These are phyloP conservation scores for Nicotiana otophora DNA, from an alignment of 257 asterid species.

Conservation along the genomic window DNA sequence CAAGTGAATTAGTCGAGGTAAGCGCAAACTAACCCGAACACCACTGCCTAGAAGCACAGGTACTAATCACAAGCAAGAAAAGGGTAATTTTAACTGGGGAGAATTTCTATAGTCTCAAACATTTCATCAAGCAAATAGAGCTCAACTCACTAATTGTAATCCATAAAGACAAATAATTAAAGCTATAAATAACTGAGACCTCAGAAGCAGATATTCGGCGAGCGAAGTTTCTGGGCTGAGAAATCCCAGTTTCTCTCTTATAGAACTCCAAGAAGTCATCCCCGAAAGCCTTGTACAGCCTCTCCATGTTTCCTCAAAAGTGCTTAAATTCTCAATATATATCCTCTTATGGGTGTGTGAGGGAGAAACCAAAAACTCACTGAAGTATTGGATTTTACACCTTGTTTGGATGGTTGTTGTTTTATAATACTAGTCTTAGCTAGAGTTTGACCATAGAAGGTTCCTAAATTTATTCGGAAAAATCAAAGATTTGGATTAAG, in stretches of 20 bases:
- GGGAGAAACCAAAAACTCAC: too few species aligned
- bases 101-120: background rate
- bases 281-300: constrained; percentile 20
- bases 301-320: constrained; percentile 21
- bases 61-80: background rate
- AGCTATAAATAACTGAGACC: constrained; percentile 24
- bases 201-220: constrained; percentile 63
- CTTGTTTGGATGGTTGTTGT: too few species aligned
- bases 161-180: background rate
- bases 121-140: background rate
- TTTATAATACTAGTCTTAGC: too few species aligned
- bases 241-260: constrained; percentile 61
- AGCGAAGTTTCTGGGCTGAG: constrained; percentile 46
- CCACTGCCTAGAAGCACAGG: background rate
- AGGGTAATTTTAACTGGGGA: background rate
- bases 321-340: too few species aligned
- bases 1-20: too few species aligned
- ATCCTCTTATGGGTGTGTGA: too few species aligned
- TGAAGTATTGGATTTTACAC: too few species aligned
- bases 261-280: constrained; percentile 44
- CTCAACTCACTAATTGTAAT: background rate
- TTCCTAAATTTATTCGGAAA: too few species aligned
- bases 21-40: background rate
- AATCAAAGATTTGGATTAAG: too few species aligned
- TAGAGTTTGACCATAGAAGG: too few species aligned